Conservation (phyloP, 1,139 yeast genomes). For the Debaryomyces sp. region DNA sequence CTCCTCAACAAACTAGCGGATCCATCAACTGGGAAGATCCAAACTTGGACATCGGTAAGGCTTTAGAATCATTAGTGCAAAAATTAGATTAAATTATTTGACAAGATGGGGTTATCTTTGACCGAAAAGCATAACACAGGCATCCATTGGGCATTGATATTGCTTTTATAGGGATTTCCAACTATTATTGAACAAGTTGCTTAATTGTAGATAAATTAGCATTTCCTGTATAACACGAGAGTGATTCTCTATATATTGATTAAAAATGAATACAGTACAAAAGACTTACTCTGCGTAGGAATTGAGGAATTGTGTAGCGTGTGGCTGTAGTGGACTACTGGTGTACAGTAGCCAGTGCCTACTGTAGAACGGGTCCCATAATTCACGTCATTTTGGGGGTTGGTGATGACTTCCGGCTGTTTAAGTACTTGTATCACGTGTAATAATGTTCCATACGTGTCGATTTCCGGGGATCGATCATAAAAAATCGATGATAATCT, state of each 20-base stretch:
- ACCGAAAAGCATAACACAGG: not conserved
- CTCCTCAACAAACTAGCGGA: conserved; percentile 31
- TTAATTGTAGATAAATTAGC: conserved; percentile 7
- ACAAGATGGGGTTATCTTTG: not conserved
- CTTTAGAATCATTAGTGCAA: conserved; percentile 45
- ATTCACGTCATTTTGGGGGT: not conserved
- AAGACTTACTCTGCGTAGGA: not conserved
- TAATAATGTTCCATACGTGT: not conserved
- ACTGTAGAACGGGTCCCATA: not conserved
- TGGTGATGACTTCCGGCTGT: not conserved
- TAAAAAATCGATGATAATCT: not conserved
- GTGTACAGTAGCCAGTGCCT: not conserved
- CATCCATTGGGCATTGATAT: not conserved
- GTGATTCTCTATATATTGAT: conserved; percentile 3
- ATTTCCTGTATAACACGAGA: conserved; percentile 6
- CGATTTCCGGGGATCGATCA: not conserved
- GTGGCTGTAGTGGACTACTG: too few relatives aligned
- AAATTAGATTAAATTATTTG: conserved; percentile 38
- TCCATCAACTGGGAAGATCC: conserved; percentile 85
- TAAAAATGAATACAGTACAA: not conserved
- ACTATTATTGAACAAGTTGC: conserved; percentile 4
- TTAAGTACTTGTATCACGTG: not conserved
- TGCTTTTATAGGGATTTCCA: conserved; percentile 2
- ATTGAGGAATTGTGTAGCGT: not conserved
- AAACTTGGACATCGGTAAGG: conserved; percentile 75